Evolutionary conservation across 108 stramenopile genomes (phyloP), one percentile per base, ranked within the genome.

Genomic region (Conticribra weissflogii): DNA sequence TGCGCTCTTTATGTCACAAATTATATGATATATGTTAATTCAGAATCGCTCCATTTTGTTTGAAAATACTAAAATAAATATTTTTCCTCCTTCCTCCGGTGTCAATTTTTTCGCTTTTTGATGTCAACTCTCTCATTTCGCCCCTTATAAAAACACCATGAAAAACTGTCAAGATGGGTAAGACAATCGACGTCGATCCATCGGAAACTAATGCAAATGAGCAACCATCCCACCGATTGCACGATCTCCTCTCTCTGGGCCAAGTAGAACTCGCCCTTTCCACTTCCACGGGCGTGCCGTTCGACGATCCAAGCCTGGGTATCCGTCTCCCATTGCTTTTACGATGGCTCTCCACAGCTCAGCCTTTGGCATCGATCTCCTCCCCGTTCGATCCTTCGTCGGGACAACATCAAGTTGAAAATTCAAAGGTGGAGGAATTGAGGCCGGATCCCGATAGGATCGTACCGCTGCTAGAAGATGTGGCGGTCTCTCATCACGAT

Each of bases 171-270:
- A n/a, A n/a, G n/a, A n/a, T n/a, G n/a, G n/a, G n/a, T n/a, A n/a
- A n/a, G n/a, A n/a, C n/a, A n/a, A n/a, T n/a, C n/a, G n/a, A n/a
- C n/a, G n/a, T 5, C 36, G 36, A 41, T 12, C 5, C 12, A 5
- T 41, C 36, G 36, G 36, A 41, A 5, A 9, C 36, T n/a, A n/a
- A n/a, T 41, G 36, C 36, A 41, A 5, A 5, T 9, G 12, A 41
- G 36, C 5, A 41, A 9, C 36, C 50, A 21, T 51, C 50, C 16
- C 50, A 62, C 28, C 46, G 77, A 33, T 62, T 91, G 3, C 90
- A 91, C 57, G 90, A 91, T 66, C 82, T 58, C 32, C 46, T 91
- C 22, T 74, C 90, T 14, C 48, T 87, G 29, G 90, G 86, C n/a
- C 84, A 91, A 57, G 64, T 88, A 18, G 72, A 87, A 56, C 45